Evolutionary conservation across 169 alveolate species (phyloP).

Genomic region (Plasmodium berghei): DNA sequence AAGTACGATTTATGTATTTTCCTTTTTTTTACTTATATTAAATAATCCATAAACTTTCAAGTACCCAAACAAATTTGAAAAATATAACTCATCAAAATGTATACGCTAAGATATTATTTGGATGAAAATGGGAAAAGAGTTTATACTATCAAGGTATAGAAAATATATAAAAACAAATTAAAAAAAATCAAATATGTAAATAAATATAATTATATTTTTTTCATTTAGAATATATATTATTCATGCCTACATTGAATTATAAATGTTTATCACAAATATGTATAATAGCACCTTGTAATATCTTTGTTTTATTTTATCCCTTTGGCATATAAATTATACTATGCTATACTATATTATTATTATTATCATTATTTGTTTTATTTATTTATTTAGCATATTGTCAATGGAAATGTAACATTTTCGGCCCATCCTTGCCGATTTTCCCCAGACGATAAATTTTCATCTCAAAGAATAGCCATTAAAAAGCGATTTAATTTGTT

Average conservation of each 20-base stretch:
- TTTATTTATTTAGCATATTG: conserved; percentile 20
- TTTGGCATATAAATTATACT: not conserved
- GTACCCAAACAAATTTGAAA: too few species aligned
- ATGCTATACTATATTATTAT: not conserved
- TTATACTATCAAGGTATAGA: conserved; percentile 79
- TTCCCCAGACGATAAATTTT: conserved; percentile 93
- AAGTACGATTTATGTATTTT: too few species aligned
- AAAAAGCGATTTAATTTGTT: conserved; percentile 87
- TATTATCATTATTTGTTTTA: not conserved
- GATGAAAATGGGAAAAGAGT: conserved; percentile 82
- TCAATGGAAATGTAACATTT: conserved; percentile 85
- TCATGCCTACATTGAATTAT: too few species aligned
- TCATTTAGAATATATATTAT: not conserved
- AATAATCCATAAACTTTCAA: too few species aligned
- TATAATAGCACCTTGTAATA: not conserved
- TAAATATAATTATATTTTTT: too few species aligned
- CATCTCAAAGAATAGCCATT: conserved; percentile 87
- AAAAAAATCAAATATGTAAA: not conserved
- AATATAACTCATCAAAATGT: conserved; percentile 7
- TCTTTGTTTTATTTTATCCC: not conserved
- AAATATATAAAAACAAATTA: not conserved
- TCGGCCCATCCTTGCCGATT: conserved; percentile 96
- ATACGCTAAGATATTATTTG: conserved; percentile 75
- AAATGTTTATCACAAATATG: too few species aligned
- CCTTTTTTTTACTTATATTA: too few species aligned